These are phyloP conservation scores for Neoboletus magnificus DNA, from an alignment of 768 basidiomycete genomes.

Conservation along the genomic window DNA sequence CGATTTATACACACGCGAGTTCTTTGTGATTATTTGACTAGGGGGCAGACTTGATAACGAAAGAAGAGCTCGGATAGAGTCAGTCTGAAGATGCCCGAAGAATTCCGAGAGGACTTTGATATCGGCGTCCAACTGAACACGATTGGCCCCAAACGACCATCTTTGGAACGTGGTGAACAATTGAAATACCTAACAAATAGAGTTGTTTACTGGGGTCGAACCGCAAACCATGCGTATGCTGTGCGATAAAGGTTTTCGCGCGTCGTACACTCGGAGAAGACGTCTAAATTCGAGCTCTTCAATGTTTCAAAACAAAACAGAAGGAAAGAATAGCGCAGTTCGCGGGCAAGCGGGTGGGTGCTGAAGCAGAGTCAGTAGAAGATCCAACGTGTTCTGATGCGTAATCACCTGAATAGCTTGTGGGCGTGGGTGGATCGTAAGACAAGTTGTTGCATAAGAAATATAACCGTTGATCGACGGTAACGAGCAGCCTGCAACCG, in stretches of 20 bases:
- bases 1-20: conserved; percentile 36
- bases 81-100: conserved; percentile 68
- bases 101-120: conserved; percentile 86
- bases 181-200: not conserved
- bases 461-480: conserved; percentile 77
- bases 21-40: conserved; percentile 42
- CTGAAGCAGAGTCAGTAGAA: conserved; percentile 38
- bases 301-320: conserved; percentile 91
- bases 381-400: not conserved
- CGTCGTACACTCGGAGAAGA: conserved; percentile 70
- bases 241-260: conserved; percentile 74
- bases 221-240: conserved; percentile 92
- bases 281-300: conserved; percentile 83
- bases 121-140: conserved; percentile 86
- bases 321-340: conserved; percentile 85
- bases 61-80: conserved; percentile 57
- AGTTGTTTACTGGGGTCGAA: conserved; percentile 77
- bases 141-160: conserved; percentile 95
- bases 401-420: conserved; percentile 66
- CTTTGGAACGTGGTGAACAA: conserved; percentile 38
- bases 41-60: conserved; percentile 62
- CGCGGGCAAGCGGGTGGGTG: conserved; percentile 88
- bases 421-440: conserved; percentile 73
- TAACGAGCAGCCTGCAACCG: conserved; percentile 93
- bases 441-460: conserved; percentile 80